These are phyloP conservation scores for Leccinum truebloodii DNA, from an alignment of 768 basidiomycete genomes.

Conservation along the genomic window DNA sequence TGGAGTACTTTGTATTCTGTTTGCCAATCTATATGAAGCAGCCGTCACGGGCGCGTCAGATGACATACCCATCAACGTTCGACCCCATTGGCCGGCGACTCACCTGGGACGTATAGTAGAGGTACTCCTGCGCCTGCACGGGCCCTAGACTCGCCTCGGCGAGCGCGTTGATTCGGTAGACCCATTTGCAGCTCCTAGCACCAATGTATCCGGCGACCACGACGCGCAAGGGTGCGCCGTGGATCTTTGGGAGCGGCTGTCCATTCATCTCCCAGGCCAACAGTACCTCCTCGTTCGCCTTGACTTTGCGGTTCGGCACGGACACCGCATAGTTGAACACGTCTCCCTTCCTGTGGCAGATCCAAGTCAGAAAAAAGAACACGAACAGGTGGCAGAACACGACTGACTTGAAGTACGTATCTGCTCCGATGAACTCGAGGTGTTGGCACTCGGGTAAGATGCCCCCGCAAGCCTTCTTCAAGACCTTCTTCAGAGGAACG, in stretches of 20 bases:
- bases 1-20: constrained; percentile 52
- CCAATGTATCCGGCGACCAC: constrained; percentile 57
- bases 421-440: constrained; percentile 57
- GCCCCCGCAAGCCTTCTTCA: constrained; percentile 54
- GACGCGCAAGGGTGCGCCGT: constrained; percentile 51
- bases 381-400: not conserved
- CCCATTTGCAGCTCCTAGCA: constrained; percentile 55
- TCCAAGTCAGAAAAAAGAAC: not conserved
- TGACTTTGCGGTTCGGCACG: constrained; percentile 50
- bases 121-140: constrained; percentile 53
- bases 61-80: not conserved
- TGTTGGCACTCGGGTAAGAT: constrained; percentile 48
- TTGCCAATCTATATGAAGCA: constrained; percentile 33
- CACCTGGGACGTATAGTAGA: constrained; percentile 54
- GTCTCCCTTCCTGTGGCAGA: constrained; percentile 35
- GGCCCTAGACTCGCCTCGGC: constrained; percentile 50
- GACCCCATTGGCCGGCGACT: constrained; percentile 11
- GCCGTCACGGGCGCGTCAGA: not conserved
- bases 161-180: constrained; percentile 52
- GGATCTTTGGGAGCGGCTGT: constrained; percentile 44
- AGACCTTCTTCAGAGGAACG: constrained; percentile 53
- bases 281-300: constrained; percentile 46
- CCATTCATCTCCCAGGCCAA: constrained; percentile 20
- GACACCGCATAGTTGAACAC: constrained; percentile 50
- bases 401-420: constrained; percentile 54